Base-by-base conservation (phyloP, 2,329 filamentous ascomycete genomes). In the Septoria petroselini region DNA sequence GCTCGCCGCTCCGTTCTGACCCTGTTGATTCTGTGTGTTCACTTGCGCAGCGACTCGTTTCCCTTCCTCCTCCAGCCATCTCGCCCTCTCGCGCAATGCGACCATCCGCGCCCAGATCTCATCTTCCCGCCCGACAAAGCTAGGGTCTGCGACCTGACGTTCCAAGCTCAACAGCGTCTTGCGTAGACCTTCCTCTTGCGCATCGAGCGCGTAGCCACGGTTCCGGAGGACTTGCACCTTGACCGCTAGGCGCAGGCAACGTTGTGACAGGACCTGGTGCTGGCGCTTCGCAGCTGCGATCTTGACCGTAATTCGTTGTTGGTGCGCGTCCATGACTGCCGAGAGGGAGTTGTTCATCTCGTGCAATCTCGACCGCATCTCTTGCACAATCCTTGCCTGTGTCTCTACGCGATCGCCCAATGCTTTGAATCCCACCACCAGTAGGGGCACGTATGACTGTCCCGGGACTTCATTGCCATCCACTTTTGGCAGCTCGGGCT, bases 41-140 rank as follows among this genome's bases (percentile, higher is more conserved):
- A 71, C 62, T 38, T 68, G 63, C 55, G 68, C 71, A 34, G 82
- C 80, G 47, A 84, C 74, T 70, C 82, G 84, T 65, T 85, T 86
- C 50, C 88, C 77, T 72, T 93, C 87, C 60, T 80, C 81, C 63
- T 85, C 84, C 59, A 94, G 70, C 61, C 82, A 79, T 58, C 84
- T 81, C 17, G 86, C 84, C 58, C 88, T 82, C 54, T 86, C 85
- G 57, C 86, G 76, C 40, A 93, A 73, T 30, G 85, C 80, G 41
- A 90, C 84, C 71, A 93, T 80, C 38, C 88, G 76, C 57, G 87
- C 89, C 88, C 88, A 93, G 37, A 93, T 82, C 73, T 93, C 88
- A 69, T 93, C 88, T 65, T 88, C 84, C 58, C 86, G 76, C 2
- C 86, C 87, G 30, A 80, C 80, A 48, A 91, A 76, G 6, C 83